These are phyloP conservation scores for Acanthamoeba royreba DNA, from an alignment of 208 protist genomes.

Conservation along the genomic window DNA sequence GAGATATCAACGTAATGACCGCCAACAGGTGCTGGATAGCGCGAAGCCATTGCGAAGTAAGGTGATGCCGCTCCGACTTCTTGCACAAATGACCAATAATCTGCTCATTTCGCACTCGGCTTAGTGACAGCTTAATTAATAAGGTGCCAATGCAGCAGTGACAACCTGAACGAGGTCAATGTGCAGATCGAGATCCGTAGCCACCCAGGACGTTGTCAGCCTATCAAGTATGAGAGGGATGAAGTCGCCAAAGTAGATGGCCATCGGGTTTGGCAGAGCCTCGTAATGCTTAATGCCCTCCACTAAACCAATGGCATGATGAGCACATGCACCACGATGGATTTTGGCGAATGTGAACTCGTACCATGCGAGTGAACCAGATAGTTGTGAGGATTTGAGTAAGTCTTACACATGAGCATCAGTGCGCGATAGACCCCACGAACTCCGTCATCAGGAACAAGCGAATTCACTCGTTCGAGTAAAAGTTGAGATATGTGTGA, in stretches of 20 bases:
- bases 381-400: background rate
- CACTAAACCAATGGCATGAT: background rate
- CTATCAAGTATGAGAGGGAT: conserved; percentile 13
- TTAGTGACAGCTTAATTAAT: too few species aligned
- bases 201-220: background rate
- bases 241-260: conserved; percentile 42
- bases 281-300: background rate
- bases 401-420: background rate
- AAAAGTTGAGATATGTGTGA: background rate
- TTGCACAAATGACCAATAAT: conserved; percentile 18
- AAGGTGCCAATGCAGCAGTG: too few species aligned
- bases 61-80: background rate
- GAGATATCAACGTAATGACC: background rate
- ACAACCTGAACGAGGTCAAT: conserved; percentile 25
- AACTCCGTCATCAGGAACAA: background rate
- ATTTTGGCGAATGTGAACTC: background rate
- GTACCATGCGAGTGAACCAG: background rate
- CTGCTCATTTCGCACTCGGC: background rate
- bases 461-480: background rate
- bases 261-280: conserved; percentile 27
- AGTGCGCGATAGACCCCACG: background rate
- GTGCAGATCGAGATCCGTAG: background rate
- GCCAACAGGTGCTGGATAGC: background rate
- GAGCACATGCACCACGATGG: too few species aligned
- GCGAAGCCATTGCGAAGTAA: conserved; percentile 21